A percentile compares a stretch with the other conserved stretches of the same genome.
Conservation (phyloP, 2,329 filamentous ascomycete genomes). For the Metarhizium guizhouense region DNA sequence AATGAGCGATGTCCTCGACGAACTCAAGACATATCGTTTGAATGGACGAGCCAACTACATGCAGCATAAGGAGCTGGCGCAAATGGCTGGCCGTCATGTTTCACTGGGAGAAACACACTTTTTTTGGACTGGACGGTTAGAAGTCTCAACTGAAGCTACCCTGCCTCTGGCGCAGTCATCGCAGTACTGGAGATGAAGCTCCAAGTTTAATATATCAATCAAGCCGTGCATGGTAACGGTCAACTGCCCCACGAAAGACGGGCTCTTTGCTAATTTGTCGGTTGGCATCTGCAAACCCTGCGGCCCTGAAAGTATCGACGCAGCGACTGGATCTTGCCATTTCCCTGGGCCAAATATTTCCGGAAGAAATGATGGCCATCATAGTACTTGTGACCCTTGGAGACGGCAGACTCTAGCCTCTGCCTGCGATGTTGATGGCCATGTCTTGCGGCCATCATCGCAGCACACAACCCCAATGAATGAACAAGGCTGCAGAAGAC, state of each 20-base stretch:
- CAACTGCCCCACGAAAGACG: no score
- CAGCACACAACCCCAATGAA: neutral
- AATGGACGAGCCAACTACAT: constrained; percentile 21
- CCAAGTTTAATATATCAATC: no score
- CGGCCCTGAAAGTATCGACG: no score
- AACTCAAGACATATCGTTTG: constrained; percentile 30
- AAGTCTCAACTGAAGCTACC: constrained; percentile 18
- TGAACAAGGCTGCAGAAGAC: neutral
- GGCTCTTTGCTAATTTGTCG: no score
- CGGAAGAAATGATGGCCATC: no score
- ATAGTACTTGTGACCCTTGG: no score
- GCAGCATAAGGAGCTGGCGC: constrained; percentile 10
- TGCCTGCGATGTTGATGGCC: no score
- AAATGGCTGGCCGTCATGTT: constrained; percentile 3
- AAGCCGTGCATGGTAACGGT: no score
- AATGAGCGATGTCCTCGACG: constrained; percentile 36
- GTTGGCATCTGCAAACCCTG: no score
- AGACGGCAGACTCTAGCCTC: no score
- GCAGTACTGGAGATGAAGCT: neutral
- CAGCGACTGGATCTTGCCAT: no score
- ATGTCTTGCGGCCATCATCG: neutral
- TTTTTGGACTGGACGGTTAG: constrained; percentile 31
- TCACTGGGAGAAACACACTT: constrained; percentile 18
- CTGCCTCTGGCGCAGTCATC: neutral
- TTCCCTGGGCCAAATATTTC: no score